Evolutionary conservation across 495 filamentous ascomycete genomes (phyloP), one percentile per base, ranked within the genome.

Genomic region (Eremomyces bilateralis): DNA sequence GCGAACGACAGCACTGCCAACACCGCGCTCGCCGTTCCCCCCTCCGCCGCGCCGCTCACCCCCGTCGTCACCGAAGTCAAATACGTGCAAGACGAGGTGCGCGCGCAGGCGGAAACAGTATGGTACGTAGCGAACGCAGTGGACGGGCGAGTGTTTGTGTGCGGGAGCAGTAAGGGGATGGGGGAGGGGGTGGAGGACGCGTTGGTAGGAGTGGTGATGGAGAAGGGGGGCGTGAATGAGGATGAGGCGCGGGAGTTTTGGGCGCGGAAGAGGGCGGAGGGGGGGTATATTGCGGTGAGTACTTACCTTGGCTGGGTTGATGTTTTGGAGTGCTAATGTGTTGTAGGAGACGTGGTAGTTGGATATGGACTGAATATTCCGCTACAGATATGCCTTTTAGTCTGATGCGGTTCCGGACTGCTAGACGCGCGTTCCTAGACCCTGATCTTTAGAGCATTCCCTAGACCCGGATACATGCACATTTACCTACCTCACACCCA

Each of bases 41-140:
- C n/a, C n/a, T n/a, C n/a, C n/a, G n/a, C n/a, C n/a, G n/a, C n/a
- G n/a, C n/a, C n/a, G n/a, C n/a, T n/a, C n/a, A n/a, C n/a, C n/a
- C n/a, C n/a, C n/a, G n/a, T n/a, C n/a, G n/a, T n/a, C n/a, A 6
- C 6, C 20, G 50, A 50, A 21, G 49, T 50, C 13, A 50, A 49
- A 34, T 59, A 59, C 37, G 56, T 59, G 3, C 56, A 59, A 32
- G 56, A 59, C 32, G 56, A 59, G 37, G 52, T 59, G 3, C 53
- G 69, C 15, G 63, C 75, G 27, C 88, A 94, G 51, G 82, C 82
- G 2, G 85, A 97, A 52, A 63, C 95, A 15, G 88, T 97, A 13
- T 97, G 90, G 88, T 84, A 74, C 49, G 77, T 95, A 34, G 76
- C 93, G 58, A 94, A 94, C 52, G 67, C 80, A 16, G 59, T 94